Evolutionary conservation across 805 yeast genomes (phyloP).

Genomic region (Lachancea lanzarotensis): DNA sequence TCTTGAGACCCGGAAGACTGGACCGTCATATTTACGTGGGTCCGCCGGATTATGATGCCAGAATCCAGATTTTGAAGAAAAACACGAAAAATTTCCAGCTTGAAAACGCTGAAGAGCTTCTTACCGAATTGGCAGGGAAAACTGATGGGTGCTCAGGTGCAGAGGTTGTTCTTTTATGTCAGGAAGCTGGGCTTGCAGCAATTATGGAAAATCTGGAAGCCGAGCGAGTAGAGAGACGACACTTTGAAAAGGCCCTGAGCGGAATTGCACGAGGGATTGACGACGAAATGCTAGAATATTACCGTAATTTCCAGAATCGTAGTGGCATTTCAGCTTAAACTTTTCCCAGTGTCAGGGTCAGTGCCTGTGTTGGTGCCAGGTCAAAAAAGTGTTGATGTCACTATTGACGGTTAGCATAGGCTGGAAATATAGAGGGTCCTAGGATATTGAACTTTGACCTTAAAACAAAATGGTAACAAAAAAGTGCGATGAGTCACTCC

Average conservation of each 20-base stretch:
- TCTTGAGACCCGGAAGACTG: slow-evolving; percentile 90
- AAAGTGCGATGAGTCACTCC: slow-evolving; percentile 1
- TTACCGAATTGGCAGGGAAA: slow-evolving; percentile 46
- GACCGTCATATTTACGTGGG: slow-evolving; percentile 90
- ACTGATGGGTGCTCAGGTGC: slow-evolving; percentile 97
- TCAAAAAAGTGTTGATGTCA: background rate
- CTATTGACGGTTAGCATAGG: background rate
- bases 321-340: slow-evolving; percentile 32
- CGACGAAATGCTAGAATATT: slow-evolving; percentile 74
- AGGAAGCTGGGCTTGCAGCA: slow-evolving; percentile 94
- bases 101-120: slow-evolving; percentile 38
- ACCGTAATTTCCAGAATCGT: slow-evolving; percentile 42
- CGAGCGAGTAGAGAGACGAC: slow-evolving; percentile 47
- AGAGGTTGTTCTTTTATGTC: slow-evolving; percentile 84
- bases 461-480: background rate
- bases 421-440: background rate
- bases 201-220: slow-evolving; percentile 69
- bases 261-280: slow-evolving; percentile 78
- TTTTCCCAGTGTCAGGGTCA: background rate
- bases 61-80: slow-evolving; percentile 69
- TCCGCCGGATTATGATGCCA: slow-evolving; percentile 81
- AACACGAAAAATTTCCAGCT: slow-evolving; percentile 60
- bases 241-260: slow-evolving; percentile 63
- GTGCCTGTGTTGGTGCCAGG: background rate
- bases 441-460: background rate